Evolutionary conservation across 1,284 basidiomycete genomes (phyloP), one percentile per base, ranked within the genome.

Genomic region (Pascua sp.): DNA sequence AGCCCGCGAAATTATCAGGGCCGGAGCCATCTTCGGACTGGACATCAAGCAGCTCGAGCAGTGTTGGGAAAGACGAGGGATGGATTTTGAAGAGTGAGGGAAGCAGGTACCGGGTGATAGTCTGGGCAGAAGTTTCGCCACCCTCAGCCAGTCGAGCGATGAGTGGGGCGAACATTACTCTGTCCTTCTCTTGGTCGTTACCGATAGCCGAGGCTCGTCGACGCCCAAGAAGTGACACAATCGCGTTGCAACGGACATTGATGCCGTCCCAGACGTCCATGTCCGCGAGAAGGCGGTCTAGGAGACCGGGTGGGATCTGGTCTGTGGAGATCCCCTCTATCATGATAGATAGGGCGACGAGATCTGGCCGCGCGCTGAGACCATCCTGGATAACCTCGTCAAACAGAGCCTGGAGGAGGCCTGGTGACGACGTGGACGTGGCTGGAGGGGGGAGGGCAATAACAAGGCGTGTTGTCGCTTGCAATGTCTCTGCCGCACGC

Each of bases 21-120:
- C n/a, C 15, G 9, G 42, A n/a, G 3, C 43, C 41, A 5, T 37
- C 36, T 32, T 32, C 24, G 4, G 24, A 32, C 24, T 32, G 24
- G 24, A 32, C 24, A 18, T 57, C 49, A 1, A 72, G 60, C 11
- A 63, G n/a, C 0, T 48, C 18, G 2, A 74, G 64, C 0, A 73
- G 53, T 0, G 51, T n/a, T 0, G 36, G 11, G 15, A 63, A 57
- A 15, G 52, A 41, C 1, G 10, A 8, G 1, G 65, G 67, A 15
- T 61, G 46, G 0, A 48, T 42, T 49, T 66, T 59, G 56, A 69
- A 68, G 2, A 73, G 54, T 9, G 64, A 39, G 2, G 69, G 71
- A 5, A 72, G 61, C 41, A 73, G 65, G 49, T 72, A 74, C 36
- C 69, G 63, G 42, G 55, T 62, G 13, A 71, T 16, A 5, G 55